Conservation (phyloP, 257 asterid genomes). For the Gynochthodes officinalis region DNA sequence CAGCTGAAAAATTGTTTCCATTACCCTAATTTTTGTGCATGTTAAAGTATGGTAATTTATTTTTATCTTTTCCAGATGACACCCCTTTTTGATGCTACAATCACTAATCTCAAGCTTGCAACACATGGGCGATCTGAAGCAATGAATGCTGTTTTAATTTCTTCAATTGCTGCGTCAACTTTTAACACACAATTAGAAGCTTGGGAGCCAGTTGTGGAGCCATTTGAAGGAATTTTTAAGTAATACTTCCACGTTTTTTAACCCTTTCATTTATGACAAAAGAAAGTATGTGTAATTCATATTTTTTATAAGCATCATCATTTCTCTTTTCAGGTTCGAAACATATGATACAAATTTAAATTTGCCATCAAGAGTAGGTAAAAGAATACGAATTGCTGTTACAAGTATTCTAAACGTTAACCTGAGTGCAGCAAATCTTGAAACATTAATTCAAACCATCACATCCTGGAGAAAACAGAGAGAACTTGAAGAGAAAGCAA, state of each 20-base stretch:
- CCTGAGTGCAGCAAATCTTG: constrained; percentile 82
- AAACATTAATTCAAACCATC: constrained; percentile 65
- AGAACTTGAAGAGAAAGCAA: constrained; percentile 89
- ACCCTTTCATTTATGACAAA: background rate
- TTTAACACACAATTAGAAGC: constrained; percentile 88
- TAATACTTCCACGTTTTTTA: constrained; percentile 27
- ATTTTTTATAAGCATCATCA: background rate
- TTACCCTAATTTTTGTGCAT: constrained; percentile 16
- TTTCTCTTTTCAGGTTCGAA: constrained; percentile 63
- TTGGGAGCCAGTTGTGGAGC: constrained; percentile 99
- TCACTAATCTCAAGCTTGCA: constrained; percentile 89
- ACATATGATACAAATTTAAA: constrained; percentile 66
- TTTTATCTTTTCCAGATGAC: constrained; percentile 62
- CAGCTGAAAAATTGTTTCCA: constrained; percentile 11
- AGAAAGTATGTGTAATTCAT: background rate
- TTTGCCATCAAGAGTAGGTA: constrained; percentile 63
- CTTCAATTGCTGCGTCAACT: constrained; percentile 91
- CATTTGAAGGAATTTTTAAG: constrained; percentile 97
- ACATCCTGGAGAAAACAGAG: constrained; percentile 91
- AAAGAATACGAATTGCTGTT: constrained; percentile 80
- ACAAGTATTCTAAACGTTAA: constrained; percentile 79
- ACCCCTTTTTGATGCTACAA: constrained; percentile 93
- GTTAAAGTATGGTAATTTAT: constrained; percentile 20
- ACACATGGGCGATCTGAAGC: constrained; percentile 89
- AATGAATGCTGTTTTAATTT: constrained; percentile 83